Base-by-base conservation (phyloP, 768 basidiomycete genomes). In the Trametes meyenii region DNA sequence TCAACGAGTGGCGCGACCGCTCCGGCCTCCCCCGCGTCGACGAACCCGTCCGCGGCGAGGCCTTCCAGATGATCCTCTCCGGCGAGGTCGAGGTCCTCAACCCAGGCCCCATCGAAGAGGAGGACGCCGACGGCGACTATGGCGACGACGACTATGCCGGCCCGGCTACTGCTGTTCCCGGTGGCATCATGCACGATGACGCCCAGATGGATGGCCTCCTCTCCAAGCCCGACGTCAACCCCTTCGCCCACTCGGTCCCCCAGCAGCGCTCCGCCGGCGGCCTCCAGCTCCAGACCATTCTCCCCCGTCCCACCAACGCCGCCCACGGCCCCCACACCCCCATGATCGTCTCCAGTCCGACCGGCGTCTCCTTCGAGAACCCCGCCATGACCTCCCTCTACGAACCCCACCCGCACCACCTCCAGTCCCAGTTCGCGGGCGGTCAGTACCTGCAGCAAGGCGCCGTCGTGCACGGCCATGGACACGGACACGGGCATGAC, bases 1-100 rank as follows among this genome's bases (percentile, higher is more conserved):
- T 98, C 69, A 97, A 98, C 76, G 92, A 95, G 63, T 97, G 95
- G 91, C 88, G 94, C 59, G 85, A 86, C 65, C 85, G 89, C 50
- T 84, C 85, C 24, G 86, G 83, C 24, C 82, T 94, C 57, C 85
- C 86, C 24, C 83, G 82, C 64, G 79, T 87, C 60, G 90, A 92
- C 48, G 89, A 93, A 69, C 88, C 90, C 19, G 75, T 84, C 44
- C 81, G 90, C 62, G 82, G 86, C 29, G 87, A 91, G 35, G 89
- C 82, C 36, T 91, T 93, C 73, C 75, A 79, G 39, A 85, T 89
- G 82, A 81, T 91, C 45, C 77, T 90, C 16, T 78, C 75, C 40
- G 89, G 86, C 48, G 89, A 92, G 70, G 77, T 90, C 62, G 90
- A 92, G 68, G 79, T 90, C 51, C 76, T 89, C 53, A 74, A 64